Base-by-base conservation (phyloP, 192 early-diverging fungal genomes). In the Radiomyces spectabilis region DNA sequence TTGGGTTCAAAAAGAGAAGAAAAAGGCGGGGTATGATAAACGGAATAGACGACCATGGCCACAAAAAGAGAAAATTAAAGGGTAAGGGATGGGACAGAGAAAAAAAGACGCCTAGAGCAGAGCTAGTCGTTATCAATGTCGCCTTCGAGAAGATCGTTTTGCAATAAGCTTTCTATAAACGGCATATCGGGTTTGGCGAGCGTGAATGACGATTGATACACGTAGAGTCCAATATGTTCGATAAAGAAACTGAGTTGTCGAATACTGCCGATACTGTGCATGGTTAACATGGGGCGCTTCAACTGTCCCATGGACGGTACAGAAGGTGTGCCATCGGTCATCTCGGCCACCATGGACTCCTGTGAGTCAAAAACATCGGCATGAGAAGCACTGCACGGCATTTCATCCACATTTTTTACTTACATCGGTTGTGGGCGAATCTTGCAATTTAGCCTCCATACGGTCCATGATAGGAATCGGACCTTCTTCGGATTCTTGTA, bases 171-270 rank as follows among this genome's bases (percentile, higher is more conserved):
- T 56, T 92, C 88, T 58, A 95, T 87, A 66, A 85, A 88, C 21
- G 69, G 67, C 4, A 78, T 66, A 54, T 95, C 92, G 0, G 90
- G 90, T 51, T 81, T 75, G 2, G 85, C 80, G 24, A 85, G 64
- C 0, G 74, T 72, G 57, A 80, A 89, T 4, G 85, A 87, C 5
- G 78, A 75, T 60, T 89, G 78, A 65, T 92, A 92, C 2, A 81
- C 81, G 39, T 91, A 84, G 21, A 79, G 70, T 33, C 84, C 85
- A 16, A 88, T 73, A 63, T 83, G 80, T 26, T 80, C 76, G 22
- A 95, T 69, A 71, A 95, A 92, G 41, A 83, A 82, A 30, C 84
- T 79, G 1, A 95, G 78, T 53, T 92, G 81, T 12, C 73, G 68
- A n/a, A 87, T 76, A 26, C 74, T 76, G n/a, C 69, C 46, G 19